Conservation (phyloP, 2,329 filamentous ascomycete genomes). For the Tolypocladium nubicola region DNA sequence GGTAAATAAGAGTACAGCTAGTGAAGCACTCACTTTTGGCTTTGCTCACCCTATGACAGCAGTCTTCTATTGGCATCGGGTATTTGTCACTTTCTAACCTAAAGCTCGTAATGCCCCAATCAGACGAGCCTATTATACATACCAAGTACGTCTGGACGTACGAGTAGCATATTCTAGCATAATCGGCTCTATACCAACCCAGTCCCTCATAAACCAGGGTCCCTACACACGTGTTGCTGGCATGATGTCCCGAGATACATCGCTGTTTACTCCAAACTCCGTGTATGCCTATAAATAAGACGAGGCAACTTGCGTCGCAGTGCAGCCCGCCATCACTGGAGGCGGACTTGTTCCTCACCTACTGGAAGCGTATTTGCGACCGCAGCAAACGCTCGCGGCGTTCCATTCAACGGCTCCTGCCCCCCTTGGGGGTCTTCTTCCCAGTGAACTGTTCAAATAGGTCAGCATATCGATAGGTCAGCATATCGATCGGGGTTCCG, state of each 20-base stretch:
- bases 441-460: conserved; percentile 19
- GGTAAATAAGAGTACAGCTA: too few relatives aligned
- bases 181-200: not conserved
- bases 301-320: not conserved
- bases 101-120: not conserved
- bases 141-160: not conserved
- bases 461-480: not conserved
- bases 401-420: conserved; percentile 10
- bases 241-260: not conserved
- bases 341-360: conserved; percentile 17
- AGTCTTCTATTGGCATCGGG: too few relatives aligned
- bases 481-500: not conserved
- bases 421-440: conserved; percentile 15
- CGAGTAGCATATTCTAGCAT: not conserved
- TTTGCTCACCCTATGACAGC: too few relatives aligned
- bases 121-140: not conserved
- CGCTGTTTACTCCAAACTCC: not conserved
- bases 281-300: not conserved
- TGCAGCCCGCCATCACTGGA: conserved; percentile 7
- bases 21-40: too few relatives aligned
- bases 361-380: conserved; percentile 8
- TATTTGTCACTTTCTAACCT: not conserved
- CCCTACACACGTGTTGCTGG: not conserved
- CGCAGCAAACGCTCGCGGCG: conserved; percentile 4
- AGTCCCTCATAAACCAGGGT: not conserved